phyloP scores from a whole-genome alignment of 176 grass and related monocot species.

The Juncus inflexus region DNA sequence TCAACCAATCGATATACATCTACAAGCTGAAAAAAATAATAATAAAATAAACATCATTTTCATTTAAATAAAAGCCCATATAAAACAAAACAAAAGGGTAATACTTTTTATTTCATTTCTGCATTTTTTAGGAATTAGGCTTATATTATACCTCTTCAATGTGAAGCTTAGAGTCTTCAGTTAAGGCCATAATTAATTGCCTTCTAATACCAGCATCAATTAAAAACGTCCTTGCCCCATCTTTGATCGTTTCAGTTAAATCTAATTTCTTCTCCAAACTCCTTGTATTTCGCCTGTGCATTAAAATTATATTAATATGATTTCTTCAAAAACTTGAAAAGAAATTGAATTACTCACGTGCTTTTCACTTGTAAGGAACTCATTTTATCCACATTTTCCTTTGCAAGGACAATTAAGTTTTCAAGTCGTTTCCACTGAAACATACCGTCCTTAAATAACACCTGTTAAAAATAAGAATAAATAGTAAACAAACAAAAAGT shows the following conservation, averaged over 20 bases:
- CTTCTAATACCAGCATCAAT: constrained; percentile 90
- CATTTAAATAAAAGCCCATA: too few relatives aligned
- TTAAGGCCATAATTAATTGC: constrained; percentile 88
- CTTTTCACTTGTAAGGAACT: constrained; percentile 64
- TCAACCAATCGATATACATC: constrained; percentile 92
- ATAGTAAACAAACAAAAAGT: too few relatives aligned
- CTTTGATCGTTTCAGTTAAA: constrained; percentile 96
- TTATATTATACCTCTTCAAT: constrained; percentile 71
- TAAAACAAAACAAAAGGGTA: too few relatives aligned
- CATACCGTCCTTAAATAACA: constrained; percentile 92
- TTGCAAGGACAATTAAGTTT: constrained; percentile 96
- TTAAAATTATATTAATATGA: too few relatives aligned
- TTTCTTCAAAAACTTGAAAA: background rate
- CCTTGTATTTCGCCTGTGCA: constrained; percentile 51
- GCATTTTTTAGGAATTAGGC: too few relatives aligned
- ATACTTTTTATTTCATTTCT: too few relatives aligned
- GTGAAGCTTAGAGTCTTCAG: constrained; percentile 93
- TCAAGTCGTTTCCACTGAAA: constrained; percentile 98
- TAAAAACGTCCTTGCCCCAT: constrained; percentile 83
- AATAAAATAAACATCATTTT: too few relatives aligned
- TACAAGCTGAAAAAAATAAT: constrained; percentile 45
- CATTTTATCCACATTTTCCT: constrained; percentile 96
- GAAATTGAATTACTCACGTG: constrained; percentile 37
- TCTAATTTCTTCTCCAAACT: constrained; percentile 64
- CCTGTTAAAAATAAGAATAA: constrained; percentile 32